A percentile compares a stretch with the other conserved stretches of the same genome.
These are phyloP conservation scores for Sugiyamaella smithiae DNA, from an alignment of 805 yeast genomes.

Conservation along the genomic window DNA sequence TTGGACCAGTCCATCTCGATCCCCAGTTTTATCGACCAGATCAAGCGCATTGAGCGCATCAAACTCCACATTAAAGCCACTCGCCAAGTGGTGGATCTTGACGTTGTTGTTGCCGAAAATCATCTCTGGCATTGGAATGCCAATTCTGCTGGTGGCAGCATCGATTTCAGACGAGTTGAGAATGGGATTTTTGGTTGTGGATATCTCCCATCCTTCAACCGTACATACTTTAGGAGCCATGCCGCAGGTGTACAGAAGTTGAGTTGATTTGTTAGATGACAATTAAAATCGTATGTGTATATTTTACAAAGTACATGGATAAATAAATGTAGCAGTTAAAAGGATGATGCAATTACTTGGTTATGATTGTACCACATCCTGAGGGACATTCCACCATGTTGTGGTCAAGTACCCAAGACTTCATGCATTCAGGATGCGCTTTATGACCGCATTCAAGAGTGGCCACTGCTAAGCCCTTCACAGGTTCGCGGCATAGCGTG, in stretches of 20 bases:
- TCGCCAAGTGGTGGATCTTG: constrained; percentile 43
- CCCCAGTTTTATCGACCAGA: constrained; percentile 53
- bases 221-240: constrained; percentile 23
- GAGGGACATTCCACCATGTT: constrained; percentile 74
- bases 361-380: constrained; percentile 47
- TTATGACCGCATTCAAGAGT: constrained; percentile 77
- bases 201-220: constrained; percentile 72
- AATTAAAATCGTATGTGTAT: not conserved
- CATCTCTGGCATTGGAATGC: constrained; percentile 94
- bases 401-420: constrained; percentile 69
- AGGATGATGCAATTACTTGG: too few species aligned
- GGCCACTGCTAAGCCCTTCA: constrained; percentile 64
- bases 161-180: constrained; percentile 73
- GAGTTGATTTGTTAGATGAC: too few species aligned
- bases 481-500: constrained; percentile 70
- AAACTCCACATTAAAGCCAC: constrained; percentile 55
- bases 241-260: constrained; percentile 1
- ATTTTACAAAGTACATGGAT: not conserved
- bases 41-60: constrained; percentile 75
- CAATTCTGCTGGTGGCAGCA: constrained; percentile 53
- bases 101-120: constrained; percentile 84
- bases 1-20: constrained; percentile 47
- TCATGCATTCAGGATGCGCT: constrained; percentile 79
- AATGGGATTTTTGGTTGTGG: constrained; percentile 72
- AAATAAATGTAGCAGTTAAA: not conserved